Evolutionary conservation across 352 stramenopile genomes (phyloP), one percentile per base, ranked within the genome.

Genomic region (Pythium utonaiense): DNA sequence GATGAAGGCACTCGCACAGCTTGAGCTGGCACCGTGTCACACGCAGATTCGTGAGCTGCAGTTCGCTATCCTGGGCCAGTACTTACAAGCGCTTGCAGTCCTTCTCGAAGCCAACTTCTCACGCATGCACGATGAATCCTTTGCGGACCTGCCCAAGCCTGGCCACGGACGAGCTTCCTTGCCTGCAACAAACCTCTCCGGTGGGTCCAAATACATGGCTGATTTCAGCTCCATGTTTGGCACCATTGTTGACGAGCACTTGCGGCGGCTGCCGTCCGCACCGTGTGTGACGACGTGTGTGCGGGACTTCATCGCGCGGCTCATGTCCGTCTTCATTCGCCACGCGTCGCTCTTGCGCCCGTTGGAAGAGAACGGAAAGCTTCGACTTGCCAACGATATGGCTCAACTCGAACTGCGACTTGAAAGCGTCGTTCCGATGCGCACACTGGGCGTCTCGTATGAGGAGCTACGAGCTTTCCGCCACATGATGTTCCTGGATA

Each of bases 101-200:
- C 34, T 88, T 5, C 31, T 91, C 12, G 83, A 93, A 45, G 50
- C 48, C 8, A 79, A 91, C 49, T 75, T 95, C 13, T 70, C 82
- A 1, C 88, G 88, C 31, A 95, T 95, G 86, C 86, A 95, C 60
- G 74, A 89, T 16, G 86, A 95, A 52, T 93, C 81, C 7, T 95
- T 93, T 56, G 83, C 72, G 9, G 71, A 90, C 59, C 62, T 22
- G 1, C 36, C 54, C 47, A 63, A 73, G 62, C 53, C 33, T 57
- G 45, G 31, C 30, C 53, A 57, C 22, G 22, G 21, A 7, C 14
- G 57, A 53, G 13, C 25, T 16, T 40, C 44, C 17, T 16, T 38
- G 33, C 33, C 52, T 27, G 16, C 22, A 14, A 51, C 70, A 13
- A 59, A 53, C 4, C 47, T 51, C 19, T 76, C 65, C 24, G 73